These are phyloP conservation scores for Aspergillus wentii DNA, from an alignment of 495 filamentous ascomycete species.

Conservation along the genomic window DNA sequence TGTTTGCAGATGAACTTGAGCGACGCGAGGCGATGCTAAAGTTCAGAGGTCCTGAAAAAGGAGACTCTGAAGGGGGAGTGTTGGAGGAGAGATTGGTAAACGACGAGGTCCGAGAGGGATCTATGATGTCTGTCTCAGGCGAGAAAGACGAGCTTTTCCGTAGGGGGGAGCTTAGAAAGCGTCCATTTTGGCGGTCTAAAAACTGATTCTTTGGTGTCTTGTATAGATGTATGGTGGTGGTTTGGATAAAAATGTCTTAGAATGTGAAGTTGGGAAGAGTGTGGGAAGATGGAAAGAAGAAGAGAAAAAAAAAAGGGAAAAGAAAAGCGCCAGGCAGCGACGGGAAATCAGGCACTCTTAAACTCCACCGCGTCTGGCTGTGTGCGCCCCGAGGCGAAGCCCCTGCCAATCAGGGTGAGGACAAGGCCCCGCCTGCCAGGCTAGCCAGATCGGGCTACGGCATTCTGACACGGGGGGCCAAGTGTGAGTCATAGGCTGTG, in stretches of 20 bases:
- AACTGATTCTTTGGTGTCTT: conserved; percentile 18
- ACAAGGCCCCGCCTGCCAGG: conserved; percentile 3
- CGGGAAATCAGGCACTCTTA: conserved; percentile 38
- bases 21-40: conserved; percentile 47
- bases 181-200: conserved; percentile 43
- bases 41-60: conserved; percentile 51
- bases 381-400: conserved; percentile 16
- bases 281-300: conserved; percentile 4
- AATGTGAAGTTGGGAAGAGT: conserved; percentile 2
- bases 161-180: conserved; percentile 42
- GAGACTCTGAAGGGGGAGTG: conserved; percentile 38
- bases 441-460: conserved; percentile 17
- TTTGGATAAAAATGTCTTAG: conserved; percentile 6
- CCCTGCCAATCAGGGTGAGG: conserved; percentile 14
- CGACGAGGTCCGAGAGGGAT: conserved; percentile 32
- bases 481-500: conserved; percentile 36
- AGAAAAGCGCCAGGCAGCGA: conserved; percentile 31
- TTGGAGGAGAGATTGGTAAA: conserved; percentile 31
- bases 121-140: conserved; percentile 46
- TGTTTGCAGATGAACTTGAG: conserved; percentile 46
- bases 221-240: conserved; percentile 29
- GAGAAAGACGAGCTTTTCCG: conserved; percentile 34
- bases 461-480: too few relatives aligned
- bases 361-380: conserved; percentile 12
- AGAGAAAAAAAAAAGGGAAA: conserved; percentile 12